A percentile compares a stretch with the other conserved stretches of the same genome.
Evolutionary conservation across 352 stramenopile genomes (phyloP).

Genomic region (Globisporangium apiculatum): DNA sequence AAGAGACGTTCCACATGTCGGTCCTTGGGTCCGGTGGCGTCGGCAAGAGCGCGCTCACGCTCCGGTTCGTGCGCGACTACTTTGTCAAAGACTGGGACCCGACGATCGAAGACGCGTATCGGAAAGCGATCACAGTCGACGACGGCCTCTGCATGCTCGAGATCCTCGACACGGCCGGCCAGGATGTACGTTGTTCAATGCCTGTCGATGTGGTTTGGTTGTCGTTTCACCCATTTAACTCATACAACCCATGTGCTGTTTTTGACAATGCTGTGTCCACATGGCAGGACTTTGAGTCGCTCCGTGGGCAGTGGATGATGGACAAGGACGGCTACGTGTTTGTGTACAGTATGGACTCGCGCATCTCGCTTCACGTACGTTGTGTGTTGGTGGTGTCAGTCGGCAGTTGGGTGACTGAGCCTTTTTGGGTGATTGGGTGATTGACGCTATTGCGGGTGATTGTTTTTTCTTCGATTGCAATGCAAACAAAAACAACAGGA

Average conservation of each 20-base stretch:
- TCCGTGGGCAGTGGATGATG: constrained; percentile 89
- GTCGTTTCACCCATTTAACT: neutral
- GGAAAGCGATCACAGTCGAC: constrained; percentile 82
- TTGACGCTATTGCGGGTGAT: neutral
- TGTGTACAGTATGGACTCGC: constrained; percentile 88
- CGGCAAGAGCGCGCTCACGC: constrained; percentile 87
- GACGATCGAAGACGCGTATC: constrained; percentile 89
- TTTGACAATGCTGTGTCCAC: neutral
- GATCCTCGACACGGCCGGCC: constrained; percentile 87
- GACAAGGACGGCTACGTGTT: constrained; percentile 90
- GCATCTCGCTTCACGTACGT: constrained; percentile 75
- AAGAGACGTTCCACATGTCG: constrained; percentile 84
- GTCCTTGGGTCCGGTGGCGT: constrained; percentile 85
- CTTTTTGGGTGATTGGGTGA: neutral
- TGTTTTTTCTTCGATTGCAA: neutral
- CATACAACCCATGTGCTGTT: neutral
- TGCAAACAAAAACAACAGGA: constrained; percentile 26
- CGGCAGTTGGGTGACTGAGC: neutral
- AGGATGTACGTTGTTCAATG: constrained; percentile 48
- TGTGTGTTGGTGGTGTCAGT: neutral
- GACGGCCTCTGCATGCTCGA: constrained; percentile 84
- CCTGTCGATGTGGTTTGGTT: neutral
- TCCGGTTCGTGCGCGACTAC: constrained; percentile 87
- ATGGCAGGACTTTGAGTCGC: constrained; percentile 76
- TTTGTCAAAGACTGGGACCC: constrained; percentile 91